phyloP scores from a whole-genome alignment of 192 early-diverging fungal species.

The Podila horticola region DNA sequence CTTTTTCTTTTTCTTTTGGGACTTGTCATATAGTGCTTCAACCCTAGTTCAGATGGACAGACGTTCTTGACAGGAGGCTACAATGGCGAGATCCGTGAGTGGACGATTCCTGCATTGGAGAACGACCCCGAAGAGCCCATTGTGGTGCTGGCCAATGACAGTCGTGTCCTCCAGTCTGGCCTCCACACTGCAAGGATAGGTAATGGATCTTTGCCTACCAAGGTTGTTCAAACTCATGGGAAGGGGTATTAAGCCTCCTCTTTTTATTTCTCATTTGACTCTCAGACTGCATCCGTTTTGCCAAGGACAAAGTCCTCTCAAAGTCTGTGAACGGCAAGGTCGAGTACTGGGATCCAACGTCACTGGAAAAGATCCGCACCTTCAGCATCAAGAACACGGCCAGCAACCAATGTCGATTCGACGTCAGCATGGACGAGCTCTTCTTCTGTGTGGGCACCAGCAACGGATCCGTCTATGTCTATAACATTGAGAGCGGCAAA shows the following conservation, averaged over 20 bases:
- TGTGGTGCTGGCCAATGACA: conserved; percentile 30
- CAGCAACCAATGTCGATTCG: conserved; percentile 54
- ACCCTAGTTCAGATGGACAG: conserved; percentile 64
- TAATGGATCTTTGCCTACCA: background rate
- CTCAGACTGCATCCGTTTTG: conserved; percentile 80
- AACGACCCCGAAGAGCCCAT: conserved; percentile 25
- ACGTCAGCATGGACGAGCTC: conserved; percentile 71
- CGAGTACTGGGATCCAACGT: conserved; percentile 77
- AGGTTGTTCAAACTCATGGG: too few species aligned
- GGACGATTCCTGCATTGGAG: conserved; percentile 37
- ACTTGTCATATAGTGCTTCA: conserved; percentile 55
- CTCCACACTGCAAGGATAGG: conserved; percentile 52
- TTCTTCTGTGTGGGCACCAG: conserved; percentile 82
- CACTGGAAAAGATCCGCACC: conserved; percentile 54
- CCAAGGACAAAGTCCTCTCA: conserved; percentile 70
- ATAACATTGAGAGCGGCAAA: conserved; percentile 75
- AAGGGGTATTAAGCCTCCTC: background rate
- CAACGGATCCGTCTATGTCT: conserved; percentile 77
- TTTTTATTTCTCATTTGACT: background rate
- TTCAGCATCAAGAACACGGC: conserved; percentile 55
- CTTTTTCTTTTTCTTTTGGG: background rate
- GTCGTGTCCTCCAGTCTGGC: conserved; percentile 33
- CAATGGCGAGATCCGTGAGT: conserved; percentile 53
- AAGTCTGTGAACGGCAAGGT: conserved; percentile 82
- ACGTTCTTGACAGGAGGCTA: conserved; percentile 63